A percentile compares a stretch with the other conserved stretches of the same genome.
Conservation (phyloP, 345 rosid species). For the Moringa oleifera region DNA sequence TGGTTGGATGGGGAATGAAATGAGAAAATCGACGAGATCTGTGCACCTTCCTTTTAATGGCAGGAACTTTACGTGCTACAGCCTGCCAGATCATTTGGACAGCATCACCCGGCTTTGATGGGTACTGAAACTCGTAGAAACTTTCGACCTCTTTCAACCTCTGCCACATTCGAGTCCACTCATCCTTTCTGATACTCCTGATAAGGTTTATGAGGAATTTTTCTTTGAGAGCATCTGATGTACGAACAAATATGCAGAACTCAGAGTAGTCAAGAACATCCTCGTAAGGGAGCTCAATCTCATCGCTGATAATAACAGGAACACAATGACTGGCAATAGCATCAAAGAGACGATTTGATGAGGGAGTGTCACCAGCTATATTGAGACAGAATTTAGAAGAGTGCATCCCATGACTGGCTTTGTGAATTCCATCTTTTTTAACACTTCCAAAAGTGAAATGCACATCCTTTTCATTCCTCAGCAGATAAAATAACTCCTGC, state of each 20-base stretch:
- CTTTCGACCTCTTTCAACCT: slow-evolving; percentile 55
- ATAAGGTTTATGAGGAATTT: slow-evolving; percentile 58
- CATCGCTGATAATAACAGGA: slow-evolving; percentile 87
- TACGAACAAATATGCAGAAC: slow-evolving; percentile 79
- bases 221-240: slow-evolving; percentile 70
- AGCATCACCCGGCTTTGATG: slow-evolving; percentile 59
- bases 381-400: slow-evolving; percentile 88
- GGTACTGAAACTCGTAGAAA: slow-evolving; percentile 56
- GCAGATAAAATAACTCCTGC: slow-evolving; percentile 69
- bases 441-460: slow-evolving; percentile 86
- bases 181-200: slow-evolving; percentile 59
- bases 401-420: slow-evolving; percentile 80
- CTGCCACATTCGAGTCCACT: slow-evolving; percentile 73
- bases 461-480: slow-evolving; percentile 77
- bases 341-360: slow-evolving; percentile 93
- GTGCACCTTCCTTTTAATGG: slow-evolving; percentile 54
- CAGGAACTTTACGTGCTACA: slow-evolving; percentile 66
- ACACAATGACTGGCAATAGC: slow-evolving; percentile 94
- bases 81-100: slow-evolving; percentile 96
- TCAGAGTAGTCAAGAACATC: slow-evolving; percentile 82
- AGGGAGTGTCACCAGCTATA: slow-evolving; percentile 97
- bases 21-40: slow-evolving; percentile 47
- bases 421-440: slow-evolving; percentile 50
- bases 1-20: slow-evolving; percentile 13
- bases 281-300: slow-evolving; percentile 90